Evolutionary conservation across 2,329 filamentous ascomycete genomes (phyloP).

Genomic region (Colletotrichum melonis): DNA sequence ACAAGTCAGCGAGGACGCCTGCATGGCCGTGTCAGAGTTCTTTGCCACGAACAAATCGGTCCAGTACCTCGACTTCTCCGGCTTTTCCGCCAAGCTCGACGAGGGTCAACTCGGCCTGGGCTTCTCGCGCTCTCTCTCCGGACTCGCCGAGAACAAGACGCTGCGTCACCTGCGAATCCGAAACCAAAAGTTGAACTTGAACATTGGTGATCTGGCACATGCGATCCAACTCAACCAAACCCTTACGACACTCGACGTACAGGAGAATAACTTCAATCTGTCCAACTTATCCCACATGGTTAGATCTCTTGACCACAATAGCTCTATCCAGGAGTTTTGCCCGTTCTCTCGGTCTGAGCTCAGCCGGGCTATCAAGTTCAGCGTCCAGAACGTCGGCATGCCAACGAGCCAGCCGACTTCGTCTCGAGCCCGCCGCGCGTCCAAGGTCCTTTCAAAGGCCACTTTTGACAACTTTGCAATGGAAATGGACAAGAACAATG

Average conservation of each 20-base stretch:
- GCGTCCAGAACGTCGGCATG: constrained; percentile 31
- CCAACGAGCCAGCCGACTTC: constrained; percentile 24
- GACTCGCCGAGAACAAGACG: constrained; percentile 56
- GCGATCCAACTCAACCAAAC: constrained; percentile 61
- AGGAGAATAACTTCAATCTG: constrained; percentile 65
- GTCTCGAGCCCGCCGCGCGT: constrained; percentile 26
- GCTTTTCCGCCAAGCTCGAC: constrained; percentile 67
- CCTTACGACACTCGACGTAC: constrained; percentile 64
- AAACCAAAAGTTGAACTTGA: constrained; percentile 66
- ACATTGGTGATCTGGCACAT: constrained; percentile 63
- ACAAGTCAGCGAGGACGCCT: constrained; percentile 58
- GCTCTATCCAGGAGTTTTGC: constrained; percentile 56
- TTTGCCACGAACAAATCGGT: constrained; percentile 63
- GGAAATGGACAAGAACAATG: constrained; percentile 42
- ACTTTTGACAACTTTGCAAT: constrained; percentile 30
- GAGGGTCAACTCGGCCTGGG: constrained; percentile 66
- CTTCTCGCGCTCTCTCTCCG: constrained; percentile 61
- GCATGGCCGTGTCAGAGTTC: constrained; percentile 60
- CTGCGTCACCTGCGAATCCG: constrained; percentile 65
- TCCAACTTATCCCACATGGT: constrained; percentile 61
- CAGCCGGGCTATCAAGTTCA: constrained; percentile 46
- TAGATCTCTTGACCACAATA: constrained; percentile 55
- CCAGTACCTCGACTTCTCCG: constrained; percentile 66
- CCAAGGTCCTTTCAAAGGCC: constrained; percentile 33
- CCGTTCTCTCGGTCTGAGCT: constrained; percentile 53